Base-by-base conservation (phyloP, 306 rosid genomes). In the Lathyrus aphaca region DNA sequence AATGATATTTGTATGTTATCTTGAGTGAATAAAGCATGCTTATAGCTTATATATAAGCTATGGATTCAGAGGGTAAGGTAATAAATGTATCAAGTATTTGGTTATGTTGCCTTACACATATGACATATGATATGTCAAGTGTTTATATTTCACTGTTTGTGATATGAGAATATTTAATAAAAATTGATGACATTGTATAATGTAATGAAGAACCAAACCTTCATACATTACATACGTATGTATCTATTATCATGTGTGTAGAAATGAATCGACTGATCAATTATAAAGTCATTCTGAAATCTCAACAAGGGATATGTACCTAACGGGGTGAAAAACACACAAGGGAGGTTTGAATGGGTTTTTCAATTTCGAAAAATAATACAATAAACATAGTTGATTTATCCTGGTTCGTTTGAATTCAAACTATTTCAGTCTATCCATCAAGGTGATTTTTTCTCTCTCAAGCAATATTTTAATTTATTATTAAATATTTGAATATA, bases 11-110 rank as follows among this genome's bases (percentile, higher is more conserved):
- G 64, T 71, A 5, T 71, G 29, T 69, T 3, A n/a, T 54, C 48
- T 23, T 35, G 19, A 66, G 51, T 6, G 23, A 73, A 40, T 68
- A 50, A 67, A 68, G 12, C 48, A 65, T 27, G 25, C 4, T n/a
- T 17, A 16, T 59, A 8, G n/a, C n/a, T 42, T 10, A 4, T 2
- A 1, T 37, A 16, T 9, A 7, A 21, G 53, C 38, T 21, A 6
- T 25, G 45, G 21, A 43, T 23, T 64, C 2, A 43, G 39, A n/a
- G 56, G 56, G 46, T 65, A 48, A 16, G 59, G 2, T 16, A 66
- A 66, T 66, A 66, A 46, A 48, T 30, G 18, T 30, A 4, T 27
- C 2, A 27, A 18, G 71, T 27, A 10, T 44, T 23, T 44, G 23
- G 37, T 32, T 21, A 50, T 8, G 56, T 4, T 1, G 2, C 56